Evolutionary conservation across 495 filamentous ascomycete species (phyloP).

Genomic region (Aspergillus ostianus): DNA sequence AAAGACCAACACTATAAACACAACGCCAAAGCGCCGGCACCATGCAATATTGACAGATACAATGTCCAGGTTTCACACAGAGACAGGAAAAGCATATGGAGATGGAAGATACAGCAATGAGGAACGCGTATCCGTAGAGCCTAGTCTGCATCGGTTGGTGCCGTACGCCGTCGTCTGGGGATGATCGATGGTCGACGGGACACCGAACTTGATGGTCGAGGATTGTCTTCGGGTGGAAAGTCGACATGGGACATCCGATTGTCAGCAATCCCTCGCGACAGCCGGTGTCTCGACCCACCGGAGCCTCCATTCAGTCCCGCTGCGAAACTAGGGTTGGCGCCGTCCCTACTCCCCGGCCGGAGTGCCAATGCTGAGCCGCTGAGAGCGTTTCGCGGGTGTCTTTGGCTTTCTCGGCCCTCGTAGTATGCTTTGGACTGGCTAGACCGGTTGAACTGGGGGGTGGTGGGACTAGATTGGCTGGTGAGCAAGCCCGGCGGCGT

Average conservation of each 20-base stretch:
- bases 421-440: constrained; percentile 42
- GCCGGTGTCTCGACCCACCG: constrained; percentile 40
- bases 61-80: neutral
- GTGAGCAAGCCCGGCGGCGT: constrained; percentile 43
- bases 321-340: constrained; percentile 31
- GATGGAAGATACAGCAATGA: neutral
- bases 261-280: constrained; percentile 41
- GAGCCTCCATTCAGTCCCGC: constrained; percentile 35
- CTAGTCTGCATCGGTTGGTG: constrained; percentile 41
- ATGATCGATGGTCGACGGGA: constrained; percentile 38
- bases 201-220: constrained; percentile 32
- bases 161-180: constrained; percentile 40
- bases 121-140: constrained; percentile 15
- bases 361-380: constrained; percentile 40
- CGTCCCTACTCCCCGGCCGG: constrained; percentile 50
- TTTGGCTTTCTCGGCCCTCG: constrained; percentile 44
- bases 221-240: constrained; percentile 37
- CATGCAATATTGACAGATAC: constrained; percentile 16
- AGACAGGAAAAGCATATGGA: constrained; percentile 11
- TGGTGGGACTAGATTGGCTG: constrained; percentile 49
- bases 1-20: constrained; percentile 6
- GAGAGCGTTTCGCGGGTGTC: constrained; percentile 41
- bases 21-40: constrained; percentile 21
- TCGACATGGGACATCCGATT: constrained; percentile 43
- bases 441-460: constrained; percentile 43